These are phyloP conservation scores for Solanum bukasovii DNA, from an alignment of 257 asterid species.

Conservation along the genomic window DNA sequence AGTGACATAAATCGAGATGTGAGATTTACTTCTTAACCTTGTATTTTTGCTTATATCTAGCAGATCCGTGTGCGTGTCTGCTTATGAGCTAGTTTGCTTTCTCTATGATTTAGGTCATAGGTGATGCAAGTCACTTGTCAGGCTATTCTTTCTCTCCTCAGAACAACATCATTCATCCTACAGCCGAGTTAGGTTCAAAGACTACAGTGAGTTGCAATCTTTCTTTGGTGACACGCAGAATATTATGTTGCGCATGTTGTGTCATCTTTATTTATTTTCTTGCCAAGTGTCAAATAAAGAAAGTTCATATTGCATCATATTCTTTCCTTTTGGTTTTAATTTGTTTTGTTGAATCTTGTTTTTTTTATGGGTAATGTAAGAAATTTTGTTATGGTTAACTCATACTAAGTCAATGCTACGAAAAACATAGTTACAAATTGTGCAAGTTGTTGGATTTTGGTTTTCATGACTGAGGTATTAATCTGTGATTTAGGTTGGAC, in stretches of 20 bases:
- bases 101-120: conserved; percentile 50
- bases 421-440: neutral
- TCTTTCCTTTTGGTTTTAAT: neutral
- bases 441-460: neutral
- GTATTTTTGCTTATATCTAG: neutral
- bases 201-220: conserved; percentile 65
- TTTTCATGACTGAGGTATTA: neutral
- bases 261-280: neutral
- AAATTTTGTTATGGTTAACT: neutral
- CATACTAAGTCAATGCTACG: neutral
- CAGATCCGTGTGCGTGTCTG: neutral
- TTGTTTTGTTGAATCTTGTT: neutral
- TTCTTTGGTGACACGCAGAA: neutral
- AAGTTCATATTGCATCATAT: neutral
- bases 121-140: conserved; percentile 85
- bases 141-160: conserved; percentile 80
- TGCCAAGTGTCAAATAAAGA: neutral
- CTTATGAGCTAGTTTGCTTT: neutral
- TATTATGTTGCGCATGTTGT: neutral
- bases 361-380: neutral
- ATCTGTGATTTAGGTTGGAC: conserved; percentile 64
- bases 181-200: conserved; percentile 70
- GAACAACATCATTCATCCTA: conserved; percentile 76
- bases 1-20: conserved; percentile 91
- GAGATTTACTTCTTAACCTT: conserved; percentile 11